Evolutionary conservation across 2,329 filamentous ascomycete species (phyloP).

Genomic region (Arachnomyces sp.): DNA sequence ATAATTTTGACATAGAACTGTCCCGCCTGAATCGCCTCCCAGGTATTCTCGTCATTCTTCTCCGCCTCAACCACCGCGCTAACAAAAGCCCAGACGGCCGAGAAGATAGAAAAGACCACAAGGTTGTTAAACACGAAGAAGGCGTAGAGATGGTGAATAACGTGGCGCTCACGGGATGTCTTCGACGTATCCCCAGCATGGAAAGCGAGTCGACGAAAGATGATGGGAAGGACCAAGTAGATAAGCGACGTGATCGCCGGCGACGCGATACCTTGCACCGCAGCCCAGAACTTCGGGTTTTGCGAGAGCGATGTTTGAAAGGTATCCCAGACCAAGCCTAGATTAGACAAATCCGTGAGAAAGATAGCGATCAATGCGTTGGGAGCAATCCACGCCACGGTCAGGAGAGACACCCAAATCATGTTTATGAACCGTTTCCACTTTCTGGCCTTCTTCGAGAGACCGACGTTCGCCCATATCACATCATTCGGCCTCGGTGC

Average conservation of each 20-base stretch:
- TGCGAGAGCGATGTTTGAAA: constrained; percentile 60
- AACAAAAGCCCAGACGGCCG: constrained; percentile 69
- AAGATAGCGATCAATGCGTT: constrained; percentile 95
- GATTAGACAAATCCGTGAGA: constrained; percentile 72
- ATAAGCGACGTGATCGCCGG: constrained; percentile 81
- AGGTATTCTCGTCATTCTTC: constrained; percentile 52
- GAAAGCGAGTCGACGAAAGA: constrained; percentile 81
- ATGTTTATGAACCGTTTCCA: constrained; percentile 72
- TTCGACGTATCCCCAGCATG: constrained; percentile 84
- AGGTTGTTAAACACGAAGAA: constrained; percentile 99
- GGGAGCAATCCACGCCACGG: constrained; percentile 77
- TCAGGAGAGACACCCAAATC: constrained; percentile 74
- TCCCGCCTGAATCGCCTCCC: constrained; percentile 60
- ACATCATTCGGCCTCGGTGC: constrained; percentile 85
- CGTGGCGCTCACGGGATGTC: constrained; percentile 83
- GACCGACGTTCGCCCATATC: constrained; percentile 87
- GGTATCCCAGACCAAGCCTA: constrained; percentile 69
- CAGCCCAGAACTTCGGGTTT: constrained; percentile 66
- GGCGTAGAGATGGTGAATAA: constrained; percentile 79
- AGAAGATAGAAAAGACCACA: constrained; percentile 87
- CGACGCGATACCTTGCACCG: constrained; percentile 85
- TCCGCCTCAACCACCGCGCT: constrained; percentile 56
- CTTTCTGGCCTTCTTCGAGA: constrained; percentile 60
- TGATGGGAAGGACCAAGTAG: constrained; percentile 79
- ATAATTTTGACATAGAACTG: constrained; percentile 60